phyloP scores from a whole-genome alignment of 2,329 filamentous ascomycete genomes.

The Penicillium sp. region DNA sequence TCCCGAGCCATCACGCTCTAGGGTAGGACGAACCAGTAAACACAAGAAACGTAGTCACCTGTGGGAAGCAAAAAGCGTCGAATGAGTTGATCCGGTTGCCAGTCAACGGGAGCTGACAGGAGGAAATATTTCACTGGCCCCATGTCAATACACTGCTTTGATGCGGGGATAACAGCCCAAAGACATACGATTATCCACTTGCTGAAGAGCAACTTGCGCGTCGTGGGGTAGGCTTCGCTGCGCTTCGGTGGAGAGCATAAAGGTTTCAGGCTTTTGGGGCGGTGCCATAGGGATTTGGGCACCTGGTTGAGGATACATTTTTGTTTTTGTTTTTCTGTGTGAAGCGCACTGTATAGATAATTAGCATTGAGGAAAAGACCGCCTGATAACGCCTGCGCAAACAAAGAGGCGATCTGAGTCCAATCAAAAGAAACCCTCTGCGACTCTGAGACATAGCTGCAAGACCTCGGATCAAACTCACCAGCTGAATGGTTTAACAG shows the following conservation, averaged over 20 bases:
- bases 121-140: constrained; percentile 94
- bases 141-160: constrained; percentile 8
- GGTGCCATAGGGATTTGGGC: constrained; percentile 84
- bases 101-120: constrained; percentile 96
- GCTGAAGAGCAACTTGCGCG: constrained; percentile 93
- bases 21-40: constrained; percentile 68
- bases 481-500: constrained; percentile 10
- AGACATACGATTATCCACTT: constrained; percentile 90
- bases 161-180: neutral
- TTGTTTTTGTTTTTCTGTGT: constrained; percentile 1
- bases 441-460: constrained; percentile 16
- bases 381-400: constrained; percentile 16
- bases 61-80: constrained; percentile 92
- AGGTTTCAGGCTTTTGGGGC: constrained; percentile 95
- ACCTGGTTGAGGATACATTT: constrained; percentile 76
- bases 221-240: constrained; percentile 95
- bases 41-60: constrained; percentile 97
- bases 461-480: constrained; percentile 18
- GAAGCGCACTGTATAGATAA: constrained; percentile 10
- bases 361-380: constrained; percentile 23
- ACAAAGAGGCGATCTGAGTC: constrained; percentile 16
- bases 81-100: constrained; percentile 95
- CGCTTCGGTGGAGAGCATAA: constrained; percentile 95
- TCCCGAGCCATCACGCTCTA: constrained; percentile 4
- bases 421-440: constrained; percentile 4